A percentile compares a stretch with the other conserved stretches of the same genome.
phyloP scores from a whole-genome alignment of 176 grass and related monocot genomes.

The Pontederia paniculata region DNA sequence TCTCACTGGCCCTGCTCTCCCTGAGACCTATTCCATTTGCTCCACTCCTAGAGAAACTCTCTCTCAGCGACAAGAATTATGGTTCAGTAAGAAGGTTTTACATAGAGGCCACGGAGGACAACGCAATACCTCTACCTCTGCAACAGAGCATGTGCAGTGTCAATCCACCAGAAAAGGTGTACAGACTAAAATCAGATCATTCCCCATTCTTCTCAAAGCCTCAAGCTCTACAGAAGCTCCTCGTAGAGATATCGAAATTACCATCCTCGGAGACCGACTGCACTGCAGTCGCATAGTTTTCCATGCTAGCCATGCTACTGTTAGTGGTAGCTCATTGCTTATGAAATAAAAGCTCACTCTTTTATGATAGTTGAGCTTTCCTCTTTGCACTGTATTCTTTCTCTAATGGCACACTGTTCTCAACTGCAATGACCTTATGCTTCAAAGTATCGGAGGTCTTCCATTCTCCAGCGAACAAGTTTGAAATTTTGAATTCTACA shows the following conservation, averaged over 20 bases:
- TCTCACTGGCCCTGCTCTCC: slow-evolving; percentile 70
- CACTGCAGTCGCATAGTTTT: too few relatives aligned
- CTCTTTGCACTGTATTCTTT: too few relatives aligned
- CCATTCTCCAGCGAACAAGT: too few relatives aligned
- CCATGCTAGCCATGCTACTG: too few relatives aligned
- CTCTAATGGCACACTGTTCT: too few relatives aligned
- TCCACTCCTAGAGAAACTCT: slow-evolving; percentile 63
- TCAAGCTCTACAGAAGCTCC: slow-evolving; percentile 59
- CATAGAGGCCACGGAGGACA: slow-evolving; percentile 81
- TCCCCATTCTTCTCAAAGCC: slow-evolving; percentile 97
- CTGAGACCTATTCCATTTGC: slow-evolving; percentile 86
- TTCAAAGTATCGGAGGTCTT: too few relatives aligned
- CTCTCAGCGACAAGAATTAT: slow-evolving; percentile 51
- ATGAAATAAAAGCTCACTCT: too few relatives aligned
- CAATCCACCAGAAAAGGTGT: slow-evolving; percentile 62
- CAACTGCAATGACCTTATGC: too few relatives aligned
- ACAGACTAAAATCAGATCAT: slow-evolving; percentile 80
- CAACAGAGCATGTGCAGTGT: slow-evolving; percentile 61
- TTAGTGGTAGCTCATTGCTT: too few relatives aligned
- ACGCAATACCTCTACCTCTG: slow-evolving; percentile 46
- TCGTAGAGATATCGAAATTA: slow-evolving; percentile 52
- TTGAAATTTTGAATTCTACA: too few relatives aligned
- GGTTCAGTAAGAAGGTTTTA: slow-evolving; percentile 74
- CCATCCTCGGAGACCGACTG: too few relatives aligned
- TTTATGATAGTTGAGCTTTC: too few relatives aligned